These are phyloP conservation scores for Dictyostelium capitatum DNA, from an alignment of 78 protist genomes.

Conservation along the genomic window DNA sequence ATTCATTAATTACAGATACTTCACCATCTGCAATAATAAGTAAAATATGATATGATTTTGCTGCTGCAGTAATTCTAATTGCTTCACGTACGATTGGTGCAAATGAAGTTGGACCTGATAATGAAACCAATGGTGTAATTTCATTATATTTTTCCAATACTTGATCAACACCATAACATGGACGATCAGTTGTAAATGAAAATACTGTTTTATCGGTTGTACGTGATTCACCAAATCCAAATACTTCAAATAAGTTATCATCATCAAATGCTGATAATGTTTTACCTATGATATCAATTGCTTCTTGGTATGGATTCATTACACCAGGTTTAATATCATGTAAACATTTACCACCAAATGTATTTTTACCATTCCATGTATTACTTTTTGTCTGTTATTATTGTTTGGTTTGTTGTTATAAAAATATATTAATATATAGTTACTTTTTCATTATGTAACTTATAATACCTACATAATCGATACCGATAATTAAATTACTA, in stretches of 20 bases:
- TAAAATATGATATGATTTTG: constrained; percentile 74
- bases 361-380: constrained; percentile 84
- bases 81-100: constrained; percentile 73
- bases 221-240: constrained; percentile 84
- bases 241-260: constrained; percentile 84
- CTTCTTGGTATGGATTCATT: constrained; percentile 85
- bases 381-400: constrained; percentile 86
- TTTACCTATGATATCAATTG: constrained; percentile 83
- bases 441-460: background rate
- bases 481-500: constrained; percentile 81
- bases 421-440: background rate
- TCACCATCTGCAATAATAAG: constrained; percentile 88
- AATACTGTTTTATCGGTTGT: constrained; percentile 82
- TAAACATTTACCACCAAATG: constrained; percentile 84
- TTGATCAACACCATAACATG: constrained; percentile 77
- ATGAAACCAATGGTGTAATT: constrained; percentile 81
- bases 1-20: constrained; percentile 67
- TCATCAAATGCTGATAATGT: constrained; percentile 89
- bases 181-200: constrained; percentile 72
- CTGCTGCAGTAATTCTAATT: constrained; percentile 50
- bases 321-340: constrained; percentile 72
- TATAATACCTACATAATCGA: constrained; percentile 44
- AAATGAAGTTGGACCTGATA: constrained; percentile 92
- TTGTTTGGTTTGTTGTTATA: background rate
- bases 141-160: constrained; percentile 77